Evolutionary conservation across 2,329 filamentous ascomycete species (phyloP).

Genomic region (Beauveria australis): DNA sequence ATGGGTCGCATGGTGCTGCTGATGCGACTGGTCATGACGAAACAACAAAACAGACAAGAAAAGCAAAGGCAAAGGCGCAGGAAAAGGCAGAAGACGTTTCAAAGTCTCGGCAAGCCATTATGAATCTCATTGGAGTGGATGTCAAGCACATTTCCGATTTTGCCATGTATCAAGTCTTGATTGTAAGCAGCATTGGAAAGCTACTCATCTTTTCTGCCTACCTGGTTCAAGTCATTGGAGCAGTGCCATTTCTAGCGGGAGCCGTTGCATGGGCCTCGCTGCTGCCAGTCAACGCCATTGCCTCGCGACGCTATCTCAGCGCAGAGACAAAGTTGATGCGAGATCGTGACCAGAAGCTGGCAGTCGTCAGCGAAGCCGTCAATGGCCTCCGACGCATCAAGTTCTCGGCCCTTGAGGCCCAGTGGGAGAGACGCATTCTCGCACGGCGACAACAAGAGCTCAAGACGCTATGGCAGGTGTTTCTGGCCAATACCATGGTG

Average conservation of each 20-base stretch:
- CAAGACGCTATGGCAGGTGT: constrained; percentile 56
- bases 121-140: constrained; percentile 72
- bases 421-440: constrained; percentile 66
- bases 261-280: constrained; percentile 55
- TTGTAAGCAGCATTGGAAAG: constrained; percentile 54
- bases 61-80: constrained; percentile 37
- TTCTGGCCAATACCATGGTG: constrained; percentile 53
- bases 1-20: constrained; percentile 18
- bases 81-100: constrained; percentile 31
- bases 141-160: constrained; percentile 62
- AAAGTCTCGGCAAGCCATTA: constrained; percentile 56
- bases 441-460: constrained; percentile 58
- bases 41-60: constrained; percentile 18
- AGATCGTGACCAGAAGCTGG: constrained; percentile 65
- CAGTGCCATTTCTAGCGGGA: constrained; percentile 58
- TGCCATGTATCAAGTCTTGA: constrained; percentile 53
- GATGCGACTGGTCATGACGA: constrained; percentile 12
- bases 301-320: constrained; percentile 55
- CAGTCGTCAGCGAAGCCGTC: constrained; percentile 65
- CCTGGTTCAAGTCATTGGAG: constrained; percentile 63
- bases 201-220: constrained; percentile 59
- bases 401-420: constrained; percentile 65
- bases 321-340: constrained; percentile 67
- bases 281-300: constrained; percentile 59
- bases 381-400: constrained; percentile 79